These are phyloP conservation scores for Pelagomonas calceolata DNA, from an alignment of 108 stramenopile species.

Conservation along the genomic window DNA sequence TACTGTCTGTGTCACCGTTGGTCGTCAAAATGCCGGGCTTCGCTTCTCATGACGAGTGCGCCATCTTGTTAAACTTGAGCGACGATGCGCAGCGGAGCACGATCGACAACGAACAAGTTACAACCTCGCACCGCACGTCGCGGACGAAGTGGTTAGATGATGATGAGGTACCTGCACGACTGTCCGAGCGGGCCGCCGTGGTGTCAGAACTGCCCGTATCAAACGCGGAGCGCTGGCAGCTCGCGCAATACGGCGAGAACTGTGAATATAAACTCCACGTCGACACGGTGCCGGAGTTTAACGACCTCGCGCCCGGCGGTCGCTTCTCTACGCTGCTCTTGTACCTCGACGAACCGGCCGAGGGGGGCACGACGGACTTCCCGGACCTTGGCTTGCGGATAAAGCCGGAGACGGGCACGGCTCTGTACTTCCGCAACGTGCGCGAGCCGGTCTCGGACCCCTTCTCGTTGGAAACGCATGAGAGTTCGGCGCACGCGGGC, in stretches of 20 bases:
- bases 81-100: slow-evolving; percentile 10
- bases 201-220: slow-evolving; percentile 11
- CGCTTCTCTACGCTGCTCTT: slow-evolving; percentile 16
- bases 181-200: slow-evolving; percentile 10
- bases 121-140: neutral
- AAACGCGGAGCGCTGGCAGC: slow-evolving; percentile 23
- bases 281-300: slow-evolving; percentile 20
- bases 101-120: slow-evolving; percentile 8
- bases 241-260: slow-evolving; percentile 4
- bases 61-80: neutral
- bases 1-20: slow-evolving; percentile 10
- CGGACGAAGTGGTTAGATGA: slow-evolving; percentile 12
- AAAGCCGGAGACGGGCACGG: slow-evolving; percentile 7
- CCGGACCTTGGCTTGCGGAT: slow-evolving; percentile 5
- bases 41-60: slow-evolving; percentile 10
- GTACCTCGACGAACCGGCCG: slow-evolving; percentile 20
- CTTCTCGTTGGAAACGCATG: too few species aligned
- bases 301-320: slow-evolving; percentile 13
- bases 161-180: slow-evolving; percentile 2
- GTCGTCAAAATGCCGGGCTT: slow-evolving; percentile 14
- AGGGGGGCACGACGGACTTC: slow-evolving; percentile 15
- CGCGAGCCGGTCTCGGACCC: neutral
- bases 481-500: slow-evolving; percentile 16
- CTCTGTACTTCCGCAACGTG: slow-evolving; percentile 16
- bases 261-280: slow-evolving; percentile 11